phyloP scores from a whole-genome alignment of 805 yeast genomes.

The Ogataea parapolymorpha region DNA sequence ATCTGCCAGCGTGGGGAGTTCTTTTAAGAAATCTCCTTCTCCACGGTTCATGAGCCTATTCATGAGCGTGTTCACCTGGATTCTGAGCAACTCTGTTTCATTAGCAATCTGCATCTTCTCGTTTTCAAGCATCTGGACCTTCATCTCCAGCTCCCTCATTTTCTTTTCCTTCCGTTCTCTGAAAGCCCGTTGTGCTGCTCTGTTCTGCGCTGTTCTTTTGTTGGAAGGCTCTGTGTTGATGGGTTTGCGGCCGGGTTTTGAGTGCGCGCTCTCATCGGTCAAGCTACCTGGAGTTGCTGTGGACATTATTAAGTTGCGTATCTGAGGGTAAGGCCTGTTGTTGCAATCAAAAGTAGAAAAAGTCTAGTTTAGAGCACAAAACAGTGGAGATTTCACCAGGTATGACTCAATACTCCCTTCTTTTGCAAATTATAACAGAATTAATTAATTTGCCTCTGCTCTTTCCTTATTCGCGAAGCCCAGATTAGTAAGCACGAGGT shows the following conservation, averaged over 20 bases:
- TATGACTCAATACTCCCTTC: neutral
- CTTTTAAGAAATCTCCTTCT: conserved; percentile 11
- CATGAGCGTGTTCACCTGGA: conserved; percentile 74
- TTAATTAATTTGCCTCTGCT: conserved; percentile 2
- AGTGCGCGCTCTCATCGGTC: conserved; percentile 5
- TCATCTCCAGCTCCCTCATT: conserved; percentile 79
- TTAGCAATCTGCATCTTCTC: conserved; percentile 64
- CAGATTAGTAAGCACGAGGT: conserved; percentile 3
- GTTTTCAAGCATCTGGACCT: conserved; percentile 68
- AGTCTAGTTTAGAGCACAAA: neutral
- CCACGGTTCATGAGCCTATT: conserved; percentile 47
- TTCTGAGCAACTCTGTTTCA: conserved; percentile 69
- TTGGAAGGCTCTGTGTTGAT: conserved; percentile 68
- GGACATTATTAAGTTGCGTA: conserved; percentile 3
- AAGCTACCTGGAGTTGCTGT: neutral
- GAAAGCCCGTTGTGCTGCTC: conserved; percentile 98
- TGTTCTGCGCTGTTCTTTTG: conserved; percentile 92
- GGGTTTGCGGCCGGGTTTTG: conserved; percentile 81
- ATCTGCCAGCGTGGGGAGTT: conserved; percentile 4
- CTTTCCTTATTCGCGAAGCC: neutral
- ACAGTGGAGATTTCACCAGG: neutral
- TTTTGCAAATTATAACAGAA: neutral
- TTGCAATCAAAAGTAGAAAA: neutral
- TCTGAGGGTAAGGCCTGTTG: too few species aligned
- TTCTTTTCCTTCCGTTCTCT: conserved; percentile 89